Evolutionary conservation across 2,329 filamentous ascomycete genomes (phyloP).

Genomic region (Colletotrichum tanaceti): DNA sequence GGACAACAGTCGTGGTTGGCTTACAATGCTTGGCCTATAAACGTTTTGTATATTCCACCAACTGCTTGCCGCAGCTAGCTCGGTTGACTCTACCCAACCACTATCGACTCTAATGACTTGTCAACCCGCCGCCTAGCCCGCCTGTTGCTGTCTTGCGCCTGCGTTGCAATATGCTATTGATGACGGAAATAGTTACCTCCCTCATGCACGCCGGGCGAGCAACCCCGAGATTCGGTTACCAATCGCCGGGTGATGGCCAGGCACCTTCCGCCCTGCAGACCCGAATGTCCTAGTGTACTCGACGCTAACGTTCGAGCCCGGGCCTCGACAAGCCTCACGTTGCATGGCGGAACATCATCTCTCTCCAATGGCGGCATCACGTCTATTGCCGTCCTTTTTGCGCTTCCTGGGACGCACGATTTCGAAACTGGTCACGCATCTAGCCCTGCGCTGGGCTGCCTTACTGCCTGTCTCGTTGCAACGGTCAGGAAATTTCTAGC

Average conservation of each 20-base stretch:
- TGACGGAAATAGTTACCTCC: constrained; percentile 6
- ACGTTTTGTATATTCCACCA: constrained; percentile 13
- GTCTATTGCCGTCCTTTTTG: constrained; percentile 10
- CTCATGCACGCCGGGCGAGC: constrained; percentile 36
- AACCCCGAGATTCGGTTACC: constrained; percentile 33
- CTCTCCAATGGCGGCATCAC: constrained; percentile 23
- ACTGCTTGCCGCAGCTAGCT: constrained; percentile 7
- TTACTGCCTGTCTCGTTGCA: constrained; percentile 14
- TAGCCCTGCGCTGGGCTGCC: constrained; percentile 17
- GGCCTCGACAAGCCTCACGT: constrained; percentile 31
- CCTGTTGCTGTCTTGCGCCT: background rate
- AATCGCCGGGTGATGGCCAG: constrained; percentile 32
- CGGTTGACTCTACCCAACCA: no score
- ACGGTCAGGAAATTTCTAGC: constrained; percentile 9
- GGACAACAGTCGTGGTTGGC: background rate
- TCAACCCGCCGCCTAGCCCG: constrained; percentile 11
- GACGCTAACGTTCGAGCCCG: constrained; percentile 24
- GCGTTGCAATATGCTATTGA: constrained; percentile 9
- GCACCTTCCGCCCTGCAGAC: constrained; percentile 31
- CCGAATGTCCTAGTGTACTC: constrained; percentile 33
- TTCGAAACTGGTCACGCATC: constrained; percentile 4
- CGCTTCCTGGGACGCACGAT: constrained; percentile 9
- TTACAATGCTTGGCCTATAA: background rate
- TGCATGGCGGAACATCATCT: constrained; percentile 19
- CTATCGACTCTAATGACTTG: no score